A percentile compares a stretch with the other conserved stretches of the same genome.
phyloP scores from a whole-genome alignment of 2,329 filamentous ascomycete species.

The Trematosphaeria pertusa region DNA sequence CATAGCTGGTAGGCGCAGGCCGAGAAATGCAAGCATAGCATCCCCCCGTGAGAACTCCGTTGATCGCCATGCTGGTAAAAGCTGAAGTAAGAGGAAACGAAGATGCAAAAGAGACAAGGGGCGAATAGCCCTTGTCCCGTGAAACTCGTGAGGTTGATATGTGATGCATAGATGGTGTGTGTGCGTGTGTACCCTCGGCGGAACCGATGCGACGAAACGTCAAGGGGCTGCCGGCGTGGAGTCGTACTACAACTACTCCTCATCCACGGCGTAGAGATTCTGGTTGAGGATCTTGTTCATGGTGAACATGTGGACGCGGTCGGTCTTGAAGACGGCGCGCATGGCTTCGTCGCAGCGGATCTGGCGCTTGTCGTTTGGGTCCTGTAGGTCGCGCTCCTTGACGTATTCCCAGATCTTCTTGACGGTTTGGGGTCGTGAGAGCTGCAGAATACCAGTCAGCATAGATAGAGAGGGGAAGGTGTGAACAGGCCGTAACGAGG shows the following conservation, averaged over 20 bases:
- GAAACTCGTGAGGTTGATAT: slow-evolving; percentile 8
- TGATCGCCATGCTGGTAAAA: slow-evolving; percentile 19
- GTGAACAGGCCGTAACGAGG: not conserved
- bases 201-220: no score
- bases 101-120: slow-evolving; percentile 1
- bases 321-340: slow-evolving; percentile 89
- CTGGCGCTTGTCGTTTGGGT: slow-evolving; percentile 88
- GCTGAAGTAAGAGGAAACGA: not conserved
- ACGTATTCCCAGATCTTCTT: slow-evolving; percentile 98
- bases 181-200: no score
- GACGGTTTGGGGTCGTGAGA: slow-evolving; percentile 93
- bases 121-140: not conserved
- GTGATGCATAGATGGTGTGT: slow-evolving; percentile 18
- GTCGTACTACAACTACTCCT: no score
- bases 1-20: no score
- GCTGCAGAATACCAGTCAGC: slow-evolving; percentile 54
- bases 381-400: slow-evolving; percentile 85
- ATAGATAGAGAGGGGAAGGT: not conserved
- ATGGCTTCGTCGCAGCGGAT: slow-evolving; percentile 92
- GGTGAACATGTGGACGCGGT: slow-evolving; percentile 96
- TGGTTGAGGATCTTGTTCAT: slow-evolving; percentile 97
- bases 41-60: no score
- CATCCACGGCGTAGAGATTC: slow-evolving; percentile 86
- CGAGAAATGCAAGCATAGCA: no score
- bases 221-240: no score